A percentile compares a stretch with the other conserved stretches of the same genome.
Conservation (phyloP, 202 grass and related monocot genomes). For the Eragrostis tef region DNA sequence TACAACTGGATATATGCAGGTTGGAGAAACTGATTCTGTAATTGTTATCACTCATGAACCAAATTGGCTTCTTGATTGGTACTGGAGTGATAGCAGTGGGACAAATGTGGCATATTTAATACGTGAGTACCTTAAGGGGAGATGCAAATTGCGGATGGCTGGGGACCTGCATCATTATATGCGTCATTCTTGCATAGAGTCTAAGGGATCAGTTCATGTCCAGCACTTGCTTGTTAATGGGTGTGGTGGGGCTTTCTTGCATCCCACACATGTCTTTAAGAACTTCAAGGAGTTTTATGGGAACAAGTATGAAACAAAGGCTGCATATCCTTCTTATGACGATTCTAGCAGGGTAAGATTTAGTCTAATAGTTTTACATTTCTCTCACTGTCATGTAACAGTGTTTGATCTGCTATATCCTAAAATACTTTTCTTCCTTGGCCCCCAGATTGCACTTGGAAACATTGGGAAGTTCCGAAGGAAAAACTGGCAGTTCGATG, state of each 20-base stretch:
- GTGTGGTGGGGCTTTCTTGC: constrained; percentile 95
- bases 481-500: constrained; percentile 99
- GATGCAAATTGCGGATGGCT: constrained; percentile 89
- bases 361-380: constrained; percentile 25
- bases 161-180: constrained; percentile 99
- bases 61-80: constrained; percentile 98
- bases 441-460: constrained; percentile 84
- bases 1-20: constrained; percentile 51
- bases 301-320: constrained; percentile 73
- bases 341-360: constrained; percentile 89
- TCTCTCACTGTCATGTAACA: constrained; percentile 26
- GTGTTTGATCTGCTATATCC: constrained; percentile 19
- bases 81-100: constrained; percentile 83
- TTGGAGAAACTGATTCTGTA: constrained; percentile 81
- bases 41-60: constrained; percentile 97
- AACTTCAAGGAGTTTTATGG: constrained; percentile 79
- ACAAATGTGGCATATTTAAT: constrained; percentile 84
- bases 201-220: constrained; percentile 62
- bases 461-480: constrained; percentile 96
- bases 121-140: constrained; percentile 74
- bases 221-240: constrained; percentile 95
- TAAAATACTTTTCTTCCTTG: constrained; percentile 38
- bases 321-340: constrained; percentile 77
- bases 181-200: constrained; percentile 71
- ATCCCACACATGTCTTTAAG: constrained; percentile 90